Conservation (phyloP, 805 yeast species). For the Candida vaughaniae region DNA sequence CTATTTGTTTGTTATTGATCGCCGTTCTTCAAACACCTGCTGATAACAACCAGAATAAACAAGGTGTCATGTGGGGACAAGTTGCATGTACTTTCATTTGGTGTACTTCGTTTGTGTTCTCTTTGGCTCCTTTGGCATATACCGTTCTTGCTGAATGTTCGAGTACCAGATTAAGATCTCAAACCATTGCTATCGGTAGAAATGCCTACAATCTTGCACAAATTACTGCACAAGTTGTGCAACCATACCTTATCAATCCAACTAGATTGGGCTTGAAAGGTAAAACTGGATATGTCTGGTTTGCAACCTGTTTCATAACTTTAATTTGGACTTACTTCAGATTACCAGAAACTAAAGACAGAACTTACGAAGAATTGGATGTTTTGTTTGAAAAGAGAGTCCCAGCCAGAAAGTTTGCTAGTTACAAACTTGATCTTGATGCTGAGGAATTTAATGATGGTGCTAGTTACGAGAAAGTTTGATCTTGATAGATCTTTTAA, state of each 20-base stretch:
- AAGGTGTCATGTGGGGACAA: slow-evolving; percentile 19
- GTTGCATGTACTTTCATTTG: slow-evolving; percentile 18
- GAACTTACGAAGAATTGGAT: slow-evolving; percentile 59
- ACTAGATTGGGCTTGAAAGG: slow-evolving; percentile 42
- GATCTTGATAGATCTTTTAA: neutral
- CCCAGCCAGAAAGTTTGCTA: slow-evolving; percentile 33
- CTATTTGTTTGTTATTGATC: slow-evolving; percentile 33
- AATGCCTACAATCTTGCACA: slow-evolving; percentile 27
- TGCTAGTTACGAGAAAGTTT: neutral
- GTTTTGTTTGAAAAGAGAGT: slow-evolving; percentile 39
- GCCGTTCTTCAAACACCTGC: slow-evolving; percentile 32
- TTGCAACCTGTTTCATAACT: slow-evolving; percentile 23
- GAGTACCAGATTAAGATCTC: slow-evolving; percentile 34
- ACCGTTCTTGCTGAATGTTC: slow-evolving; percentile 38
- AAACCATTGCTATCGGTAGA: slow-evolving; percentile 34
- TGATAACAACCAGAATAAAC: slow-evolving; percentile 12
- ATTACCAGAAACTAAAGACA: slow-evolving; percentile 54
- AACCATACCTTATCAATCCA: slow-evolving; percentile 36
- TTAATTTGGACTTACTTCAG: slow-evolving; percentile 45
- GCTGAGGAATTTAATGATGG: slow-evolving; percentile 3
- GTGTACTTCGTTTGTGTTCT: slow-evolving; percentile 35
- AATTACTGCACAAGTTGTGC: slow-evolving; percentile 23
- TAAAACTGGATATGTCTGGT: slow-evolving; percentile 39
- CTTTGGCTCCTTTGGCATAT: slow-evolving; percentile 40
- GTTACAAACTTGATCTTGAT: slow-evolving; percentile 4